phyloP scores from a whole-genome alignment of 225 moss, liverwort and hornwort species.

The Lunularia cruciata region DNA sequence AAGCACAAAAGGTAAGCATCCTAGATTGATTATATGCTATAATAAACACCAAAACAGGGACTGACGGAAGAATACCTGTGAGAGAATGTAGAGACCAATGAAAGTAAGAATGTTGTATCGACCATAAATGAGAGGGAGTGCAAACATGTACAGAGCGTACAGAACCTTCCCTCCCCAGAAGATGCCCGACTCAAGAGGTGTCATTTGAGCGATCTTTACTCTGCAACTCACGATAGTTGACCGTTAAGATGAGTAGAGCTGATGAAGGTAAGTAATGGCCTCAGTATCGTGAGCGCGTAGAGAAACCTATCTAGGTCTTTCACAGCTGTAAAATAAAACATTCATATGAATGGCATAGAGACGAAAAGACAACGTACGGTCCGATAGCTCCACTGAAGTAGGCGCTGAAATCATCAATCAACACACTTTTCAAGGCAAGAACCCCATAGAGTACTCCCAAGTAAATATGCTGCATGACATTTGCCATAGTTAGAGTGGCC shows the following conservation, averaged over 20 bases:
- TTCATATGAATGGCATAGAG: background rate
- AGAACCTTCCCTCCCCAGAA: constrained; percentile 74
- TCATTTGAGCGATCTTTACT: constrained; percentile 90
- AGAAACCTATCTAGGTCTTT: no score
- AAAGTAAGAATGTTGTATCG: constrained; percentile 60
- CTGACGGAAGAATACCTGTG: constrained; percentile 45
- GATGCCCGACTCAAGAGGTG: constrained; percentile 65
- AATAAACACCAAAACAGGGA: no score
- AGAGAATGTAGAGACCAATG: constrained; percentile 62
- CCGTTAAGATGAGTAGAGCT: background rate
- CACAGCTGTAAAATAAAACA: no score
- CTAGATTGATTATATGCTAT: no score
- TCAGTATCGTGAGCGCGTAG: no score
- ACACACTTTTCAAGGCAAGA: constrained; percentile 88
- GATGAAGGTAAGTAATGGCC: no score
- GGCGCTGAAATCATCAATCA: constrained; percentile 87
- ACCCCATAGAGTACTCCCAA: constrained; percentile 72
- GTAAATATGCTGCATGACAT: constrained; percentile 85
- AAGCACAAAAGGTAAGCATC: background rate
- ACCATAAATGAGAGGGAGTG: constrained; percentile 71
- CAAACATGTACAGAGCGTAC: constrained; percentile 80
- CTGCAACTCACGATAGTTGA: constrained; percentile 37
- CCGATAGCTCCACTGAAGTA: constrained; percentile 91
- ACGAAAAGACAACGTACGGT: constrained; percentile 59
- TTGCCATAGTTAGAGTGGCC: no score